Conservation (phyloP, 805 yeast genomes). For the Metschnikowia bowlesiae region DNA sequence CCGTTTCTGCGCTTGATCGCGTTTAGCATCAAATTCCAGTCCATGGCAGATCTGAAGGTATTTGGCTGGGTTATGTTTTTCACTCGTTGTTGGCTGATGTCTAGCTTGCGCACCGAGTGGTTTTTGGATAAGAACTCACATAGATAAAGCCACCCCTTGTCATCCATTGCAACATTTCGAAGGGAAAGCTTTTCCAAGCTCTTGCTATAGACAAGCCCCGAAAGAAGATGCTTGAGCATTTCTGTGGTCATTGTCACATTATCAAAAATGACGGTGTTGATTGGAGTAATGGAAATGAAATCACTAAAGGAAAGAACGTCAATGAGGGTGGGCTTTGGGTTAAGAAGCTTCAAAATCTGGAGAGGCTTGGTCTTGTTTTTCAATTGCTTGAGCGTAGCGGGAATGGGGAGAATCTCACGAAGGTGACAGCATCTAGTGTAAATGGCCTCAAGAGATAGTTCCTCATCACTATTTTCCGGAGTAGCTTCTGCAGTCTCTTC, state of each 20-base stretch:
- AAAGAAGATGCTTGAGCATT: constrained; percentile 48
- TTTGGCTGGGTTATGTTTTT: constrained; percentile 41
- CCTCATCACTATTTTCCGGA: constrained; percentile 7
- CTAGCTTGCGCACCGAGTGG: constrained; percentile 44
- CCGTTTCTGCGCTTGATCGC: constrained; percentile 46
- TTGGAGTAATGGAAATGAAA: constrained; percentile 52
- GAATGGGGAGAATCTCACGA: constrained; percentile 47
- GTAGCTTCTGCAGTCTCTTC: constrained; percentile 12
- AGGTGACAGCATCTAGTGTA: constrained; percentile 49
- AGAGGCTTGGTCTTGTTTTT: constrained; percentile 48
- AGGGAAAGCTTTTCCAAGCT: constrained; percentile 49
- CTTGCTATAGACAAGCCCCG: constrained; percentile 41
- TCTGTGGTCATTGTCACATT: constrained; percentile 52
- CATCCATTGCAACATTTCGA: constrained; percentile 53
- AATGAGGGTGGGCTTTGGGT: constrained; percentile 55
- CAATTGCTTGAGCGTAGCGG: constrained; percentile 50
- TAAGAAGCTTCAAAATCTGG: constrained; percentile 51
- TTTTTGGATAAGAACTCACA: constrained; percentile 47
- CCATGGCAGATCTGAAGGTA: constrained; percentile 42
- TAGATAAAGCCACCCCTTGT: constrained; percentile 46
- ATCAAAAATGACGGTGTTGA: constrained; percentile 52
- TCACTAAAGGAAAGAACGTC: constrained; percentile 56
- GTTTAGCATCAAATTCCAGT: constrained; percentile 48
- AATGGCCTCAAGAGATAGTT: constrained; percentile 43
- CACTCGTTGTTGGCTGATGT: constrained; percentile 53